These are phyloP conservation scores for Backusella liffmaniae DNA, from an alignment of 192 early-diverging fungal species.

Conservation along the genomic window DNA sequence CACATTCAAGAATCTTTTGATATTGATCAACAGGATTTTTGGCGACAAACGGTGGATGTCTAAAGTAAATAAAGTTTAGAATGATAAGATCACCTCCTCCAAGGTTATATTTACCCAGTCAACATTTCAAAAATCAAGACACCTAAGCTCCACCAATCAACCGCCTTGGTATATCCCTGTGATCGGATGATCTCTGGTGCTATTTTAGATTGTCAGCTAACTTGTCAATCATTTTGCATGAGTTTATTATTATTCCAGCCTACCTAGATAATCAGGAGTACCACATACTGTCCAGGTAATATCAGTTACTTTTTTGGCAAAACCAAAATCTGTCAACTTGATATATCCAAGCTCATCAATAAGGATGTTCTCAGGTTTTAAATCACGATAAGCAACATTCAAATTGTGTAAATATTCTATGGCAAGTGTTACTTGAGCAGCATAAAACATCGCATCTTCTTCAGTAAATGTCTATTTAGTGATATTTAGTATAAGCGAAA, in stretches of 20 bases:
- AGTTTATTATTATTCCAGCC: background rate
- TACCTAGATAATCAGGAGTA: slow-evolving; percentile 69
- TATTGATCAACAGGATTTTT: slow-evolving; percentile 87
- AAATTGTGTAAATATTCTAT: slow-evolving; percentile 89
- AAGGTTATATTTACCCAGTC: background rate
- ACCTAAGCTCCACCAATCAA: slow-evolving; percentile 97
- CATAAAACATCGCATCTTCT: slow-evolving; percentile 75
- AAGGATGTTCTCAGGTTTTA: slow-evolving; percentile 83
- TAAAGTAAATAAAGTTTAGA: slow-evolving; percentile 14
- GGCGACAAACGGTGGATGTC: slow-evolving; percentile 81
- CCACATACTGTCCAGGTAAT: slow-evolving; percentile 66
- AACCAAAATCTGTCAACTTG: slow-evolving; percentile 94
- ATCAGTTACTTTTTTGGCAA: slow-evolving; percentile 56
- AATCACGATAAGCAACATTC: slow-evolving; percentile 85
- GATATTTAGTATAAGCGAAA: background rate
- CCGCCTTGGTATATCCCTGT: slow-evolving; percentile 76
- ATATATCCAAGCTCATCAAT: slow-evolving; percentile 85
- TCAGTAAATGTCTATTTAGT: slow-evolving; percentile 44
- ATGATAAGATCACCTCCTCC: background rate
- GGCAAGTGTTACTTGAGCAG: slow-evolving; percentile 86
- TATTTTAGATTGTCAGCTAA: slow-evolving; percentile 50
- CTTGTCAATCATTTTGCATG: background rate
- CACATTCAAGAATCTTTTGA: slow-evolving; percentile 81
- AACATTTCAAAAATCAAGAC: slow-evolving; percentile 91
- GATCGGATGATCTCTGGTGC: slow-evolving; percentile 91